A percentile compares a stretch with the other conserved stretches of the same genome.
phyloP scores from a whole-genome alignment of 1,284 basidiomycete genomes.

The Meripilus lineatus region DNA sequence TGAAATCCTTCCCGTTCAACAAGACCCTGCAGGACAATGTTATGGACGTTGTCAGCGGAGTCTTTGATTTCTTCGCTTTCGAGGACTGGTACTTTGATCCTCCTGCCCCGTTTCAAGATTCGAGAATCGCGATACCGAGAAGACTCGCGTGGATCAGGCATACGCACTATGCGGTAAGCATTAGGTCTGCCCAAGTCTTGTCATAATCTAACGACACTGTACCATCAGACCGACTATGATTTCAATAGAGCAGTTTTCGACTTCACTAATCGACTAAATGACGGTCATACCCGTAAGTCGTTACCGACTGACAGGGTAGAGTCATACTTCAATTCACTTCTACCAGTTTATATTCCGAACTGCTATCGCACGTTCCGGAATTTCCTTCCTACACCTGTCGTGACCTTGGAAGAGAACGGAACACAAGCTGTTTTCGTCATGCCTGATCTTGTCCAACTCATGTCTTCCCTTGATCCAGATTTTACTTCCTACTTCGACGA shows the following conservation, averaged over 20 bases:
- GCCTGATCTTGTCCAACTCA: constrained; percentile 49
- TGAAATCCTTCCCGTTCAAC: constrained; percentile 60
- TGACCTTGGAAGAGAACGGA: constrained; percentile 49
- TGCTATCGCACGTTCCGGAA: constrained; percentile 57
- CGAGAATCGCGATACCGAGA: constrained; percentile 49
- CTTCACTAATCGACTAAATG: constrained; percentile 53
- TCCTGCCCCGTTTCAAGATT: constrained; percentile 57
- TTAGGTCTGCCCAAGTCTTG: no score
- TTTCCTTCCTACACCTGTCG: constrained; percentile 53
- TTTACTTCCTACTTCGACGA: constrained; percentile 47
- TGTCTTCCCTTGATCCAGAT: constrained; percentile 38
- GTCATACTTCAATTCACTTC: neutral
- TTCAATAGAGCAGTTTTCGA: constrained; percentile 57
- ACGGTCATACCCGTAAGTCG: constrained; percentile 56
- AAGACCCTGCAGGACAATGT: constrained; percentile 60
- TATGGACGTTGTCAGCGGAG: constrained; percentile 44
- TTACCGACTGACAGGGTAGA: neutral
- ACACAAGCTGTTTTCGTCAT: constrained; percentile 49
- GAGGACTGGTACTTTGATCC: constrained; percentile 58
- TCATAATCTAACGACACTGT: neutral
- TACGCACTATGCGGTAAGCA: constrained; percentile 40
- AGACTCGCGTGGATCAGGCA: constrained; percentile 43
- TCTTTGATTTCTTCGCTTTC: constrained; percentile 64
- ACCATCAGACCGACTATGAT: constrained; percentile 42
- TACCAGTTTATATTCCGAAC: constrained; percentile 49